Evolutionary conservation across 2,329 filamentous ascomycete species (phyloP).

Genomic region (Stagonosporopsis cucurbitacearum): DNA sequence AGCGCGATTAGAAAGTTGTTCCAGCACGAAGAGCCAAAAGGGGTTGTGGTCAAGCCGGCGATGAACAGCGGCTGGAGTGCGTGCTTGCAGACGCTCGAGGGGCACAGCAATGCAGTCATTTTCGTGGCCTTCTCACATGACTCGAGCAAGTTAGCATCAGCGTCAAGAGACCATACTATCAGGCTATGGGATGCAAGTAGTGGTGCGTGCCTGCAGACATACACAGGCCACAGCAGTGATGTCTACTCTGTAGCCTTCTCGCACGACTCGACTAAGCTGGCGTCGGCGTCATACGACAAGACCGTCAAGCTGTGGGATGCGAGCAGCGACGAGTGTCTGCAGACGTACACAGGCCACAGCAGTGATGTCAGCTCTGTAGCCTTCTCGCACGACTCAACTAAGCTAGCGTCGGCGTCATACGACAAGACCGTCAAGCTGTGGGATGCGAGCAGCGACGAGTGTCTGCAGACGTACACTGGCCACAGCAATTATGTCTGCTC

Average conservation of each 20-base stretch:
- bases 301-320: background rate
- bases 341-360: background rate
- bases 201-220: background rate
- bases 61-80: slow-evolving; percentile 16
- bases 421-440: background rate
- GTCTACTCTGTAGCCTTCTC: background rate
- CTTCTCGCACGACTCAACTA: background rate
- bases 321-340: background rate
- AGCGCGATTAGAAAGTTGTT: slow-evolving; percentile 24
- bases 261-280: background rate
- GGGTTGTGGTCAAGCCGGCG: slow-evolving; percentile 18
- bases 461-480: background rate
- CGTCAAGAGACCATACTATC: background rate
- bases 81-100: slow-evolving; percentile 16
- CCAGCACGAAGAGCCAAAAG: slow-evolving; percentile 25
- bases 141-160: slow-evolving; percentile 15
- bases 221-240: background rate
- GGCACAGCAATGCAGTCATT: slow-evolving; percentile 19
- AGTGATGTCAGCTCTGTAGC: background rate
- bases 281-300: background rate
- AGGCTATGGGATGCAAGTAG: background rate
- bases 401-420: background rate
- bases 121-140: slow-evolving; percentile 35
- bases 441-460: background rate
- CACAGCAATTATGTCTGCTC: background rate